phyloP scores from a whole-genome alignment of 208 protist genomes.

The Leishmania aethiopica region DNA sequence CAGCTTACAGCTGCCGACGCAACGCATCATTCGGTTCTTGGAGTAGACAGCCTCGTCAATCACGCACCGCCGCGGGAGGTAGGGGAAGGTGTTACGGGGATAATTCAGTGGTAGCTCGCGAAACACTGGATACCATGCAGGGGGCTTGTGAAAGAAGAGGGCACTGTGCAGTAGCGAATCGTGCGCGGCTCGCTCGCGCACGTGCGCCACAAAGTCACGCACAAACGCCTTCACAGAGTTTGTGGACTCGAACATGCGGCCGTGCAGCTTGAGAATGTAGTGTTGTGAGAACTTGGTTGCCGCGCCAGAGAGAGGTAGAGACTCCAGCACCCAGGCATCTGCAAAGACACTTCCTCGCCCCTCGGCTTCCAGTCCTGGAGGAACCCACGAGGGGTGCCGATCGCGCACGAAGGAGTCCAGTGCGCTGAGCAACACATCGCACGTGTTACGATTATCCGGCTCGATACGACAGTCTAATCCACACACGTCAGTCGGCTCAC shows the following conservation, averaged over 20 bases:
- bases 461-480: conserved; percentile 48
- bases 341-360: conserved; percentile 10
- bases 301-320: conserved; percentile 19
- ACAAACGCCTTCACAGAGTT: conserved; percentile 60
- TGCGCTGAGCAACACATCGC: conserved; percentile 43
- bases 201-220: conserved; percentile 53
- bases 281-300: conserved; percentile 83
- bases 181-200: conserved; percentile 29
- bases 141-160: conserved; percentile 75
- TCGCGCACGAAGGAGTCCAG: conserved; percentile 45
- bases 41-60: conserved; percentile 86
- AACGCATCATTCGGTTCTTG: conserved; percentile 83
- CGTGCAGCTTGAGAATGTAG: conserved; percentile 69
- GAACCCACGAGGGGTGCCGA: conserved; percentile 33
- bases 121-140: conserved; percentile 25
- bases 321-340: conserved; percentile 62
- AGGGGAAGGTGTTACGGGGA: conserved; percentile 41
- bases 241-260: conserved; percentile 54
- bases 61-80: conserved; percentile 60
- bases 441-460: conserved; percentile 47
- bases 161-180: conserved; percentile 41
- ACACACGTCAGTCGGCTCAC: conserved; percentile 35
- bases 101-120: conserved; percentile 15
- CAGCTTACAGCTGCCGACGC: conserved; percentile 80
- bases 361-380: background rate